Base-by-base conservation (phyloP, 2,329 filamentous ascomycete genomes). In the Fusarium drepaniforme region DNA sequence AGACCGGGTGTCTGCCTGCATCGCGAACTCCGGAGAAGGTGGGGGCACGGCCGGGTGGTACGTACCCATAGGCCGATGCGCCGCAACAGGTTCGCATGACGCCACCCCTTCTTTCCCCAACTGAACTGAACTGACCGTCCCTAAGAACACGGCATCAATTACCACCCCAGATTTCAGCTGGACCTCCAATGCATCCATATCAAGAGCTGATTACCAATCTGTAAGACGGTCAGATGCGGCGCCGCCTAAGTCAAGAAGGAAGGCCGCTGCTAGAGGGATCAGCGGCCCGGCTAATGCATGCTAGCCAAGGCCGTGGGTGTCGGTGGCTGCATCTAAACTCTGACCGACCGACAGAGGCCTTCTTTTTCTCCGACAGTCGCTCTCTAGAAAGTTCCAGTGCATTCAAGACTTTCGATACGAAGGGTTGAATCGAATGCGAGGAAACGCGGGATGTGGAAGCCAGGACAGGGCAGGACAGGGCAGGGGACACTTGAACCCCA, bases 321-420 rank as follows among this genome's bases (percentile, higher is more conserved):
- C 25, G 44, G 73, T 73, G 73, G 73, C 73, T 75, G 53, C 42
- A 37, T 46, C 71, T 76, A 76, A 76, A 75, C 63, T 74, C 70
- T 75, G 66, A 74, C 73, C 67, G 40, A 67, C 60, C 51, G 46
- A 37, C n/a, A 42, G 35, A 68, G 49, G 25, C 30, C 51, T 49
- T 40, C 37, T 72, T 64, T 70, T 40, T 56, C 68, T 64, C 18
- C 33, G 23, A 63, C 49, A 38, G 35, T 56, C 23, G 51, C 44
- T 64, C n/a, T n/a, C 63, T 75, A 56, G 76, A 78, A 78, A 49
- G 59, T 78, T 78, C 76, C 76, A 75, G 76, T 37, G 59, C 33
- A 40, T 78, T 77, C 76, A 28, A 16, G 38, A 61, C 18, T 63
- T 63, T 40, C 51, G 23, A 53, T 42, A 58, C 37, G 49, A 30